phyloP scores from a whole-genome alignment of 1,284 basidiomycete species.

The Ceratobasidium sp. region DNA sequence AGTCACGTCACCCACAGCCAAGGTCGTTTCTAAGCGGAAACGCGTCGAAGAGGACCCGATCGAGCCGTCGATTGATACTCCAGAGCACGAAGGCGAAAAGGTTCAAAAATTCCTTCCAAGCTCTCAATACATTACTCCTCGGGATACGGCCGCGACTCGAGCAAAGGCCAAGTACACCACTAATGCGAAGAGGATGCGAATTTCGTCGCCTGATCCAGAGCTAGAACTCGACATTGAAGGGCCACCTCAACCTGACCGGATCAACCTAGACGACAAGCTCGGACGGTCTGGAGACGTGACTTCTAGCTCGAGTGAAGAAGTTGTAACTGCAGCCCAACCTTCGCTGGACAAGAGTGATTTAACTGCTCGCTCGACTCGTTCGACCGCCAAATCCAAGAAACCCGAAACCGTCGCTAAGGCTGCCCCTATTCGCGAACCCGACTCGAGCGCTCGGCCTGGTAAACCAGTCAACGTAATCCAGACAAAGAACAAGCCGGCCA shows the following conservation, averaged over 20 bases:
- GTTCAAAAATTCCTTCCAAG: background rate
- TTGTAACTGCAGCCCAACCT: background rate
- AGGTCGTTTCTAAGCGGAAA: constrained; percentile 27
- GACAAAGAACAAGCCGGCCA: background rate
- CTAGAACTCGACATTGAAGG: background rate
- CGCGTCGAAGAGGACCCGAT: constrained; percentile 26
- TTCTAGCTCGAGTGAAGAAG: background rate
- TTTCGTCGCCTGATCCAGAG: constrained; percentile 9
- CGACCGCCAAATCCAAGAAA: background rate
- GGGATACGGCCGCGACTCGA: constrained; percentile 25
- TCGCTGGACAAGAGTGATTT: background rate
- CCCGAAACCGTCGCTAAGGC: background rate
- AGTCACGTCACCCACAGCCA: constrained; percentile 13
- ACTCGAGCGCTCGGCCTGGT: background rate
- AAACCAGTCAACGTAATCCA: background rate
- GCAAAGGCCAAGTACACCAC: constrained; percentile 32
- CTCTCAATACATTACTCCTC: constrained; percentile 28
- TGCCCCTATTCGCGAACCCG: background rate
- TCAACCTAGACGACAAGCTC: background rate
- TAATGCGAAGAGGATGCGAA: constrained; percentile 19
- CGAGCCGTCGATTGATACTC: constrained; percentile 13
- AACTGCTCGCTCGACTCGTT: background rate
- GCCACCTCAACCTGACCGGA: too few relatives aligned
- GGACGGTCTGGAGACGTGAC: background rate
- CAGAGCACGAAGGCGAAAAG: background rate